Evolutionary conservation across 331 rosid genomes (phyloP), one percentile per base, ranked within the genome.

Genomic region (Acacia concinna): DNA sequence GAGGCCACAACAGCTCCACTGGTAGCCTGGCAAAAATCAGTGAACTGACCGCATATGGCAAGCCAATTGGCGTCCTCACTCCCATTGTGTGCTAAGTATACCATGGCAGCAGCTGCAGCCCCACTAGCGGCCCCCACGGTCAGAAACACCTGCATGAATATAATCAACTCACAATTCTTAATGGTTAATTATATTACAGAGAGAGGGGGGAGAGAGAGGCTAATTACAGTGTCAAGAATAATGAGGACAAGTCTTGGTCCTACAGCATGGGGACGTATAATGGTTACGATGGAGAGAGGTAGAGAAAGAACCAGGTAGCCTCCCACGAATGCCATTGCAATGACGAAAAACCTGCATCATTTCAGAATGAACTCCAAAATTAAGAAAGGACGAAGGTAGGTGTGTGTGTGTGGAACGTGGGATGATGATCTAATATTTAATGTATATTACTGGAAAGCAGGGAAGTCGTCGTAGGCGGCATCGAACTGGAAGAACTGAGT

Each of bases 401-500:
- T n/a, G n/a, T 11, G 3, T 49, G 4, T 49, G 27, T 51, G n/a
- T 30, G 20, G 38, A 60, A 13, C 5, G n/a, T 31, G 3, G 18
- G 25, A 38, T 12, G n/a, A 14, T 15, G 14, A 12, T 38, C 5
- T 78, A 87, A 23, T 49, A 17, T 43, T 81, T n/a, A n/a, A n/a
- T n/a, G n/a, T n/a, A n/a, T n/a, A 93, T 54, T 82, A 93, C 97
- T 91, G 88, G 15, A 93, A 89, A 66, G 90, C 81, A 7, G 97
- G 88, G 78, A 94, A 85, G 82, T 89, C 90, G 27, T 91, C 91
- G 1, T 92, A 94, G 75, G 90, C 86, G 28, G 98, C 98, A 84
- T 92, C 89, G 54, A 94, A 94, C 49, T 92, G 97, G 87, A 94
- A 89, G 90, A 91, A 94, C 85, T 92, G 97, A 73, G 98, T 92